A percentile compares a stretch with the other conserved stretches of the same genome.
phyloP scores from a whole-genome alignment of 176 grass and related monocot species.

The Tillandsia fasciculata region DNA sequence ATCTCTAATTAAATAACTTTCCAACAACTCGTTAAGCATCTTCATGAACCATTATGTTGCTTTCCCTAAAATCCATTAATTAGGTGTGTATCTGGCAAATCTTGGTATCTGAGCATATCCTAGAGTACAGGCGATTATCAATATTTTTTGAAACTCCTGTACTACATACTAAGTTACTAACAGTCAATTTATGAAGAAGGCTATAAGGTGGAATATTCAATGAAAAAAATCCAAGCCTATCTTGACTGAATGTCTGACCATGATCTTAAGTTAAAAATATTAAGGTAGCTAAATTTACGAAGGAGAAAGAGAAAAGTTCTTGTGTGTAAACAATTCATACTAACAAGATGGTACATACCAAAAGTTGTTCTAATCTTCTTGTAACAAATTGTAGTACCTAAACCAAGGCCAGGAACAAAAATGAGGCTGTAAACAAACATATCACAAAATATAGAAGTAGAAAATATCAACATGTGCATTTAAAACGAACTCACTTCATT shows the following conservation, averaged over 20 bases:
- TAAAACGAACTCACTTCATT: constrained; percentile 45
- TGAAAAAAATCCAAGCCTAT: too few relatives aligned
- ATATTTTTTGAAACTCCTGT: not conserved
- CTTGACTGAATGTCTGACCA: too few relatives aligned
- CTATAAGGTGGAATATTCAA: too few relatives aligned
- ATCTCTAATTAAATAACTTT: too few relatives aligned
- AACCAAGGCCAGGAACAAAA: constrained; percentile 29
- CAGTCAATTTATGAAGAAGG: not conserved
- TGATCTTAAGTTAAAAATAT: not conserved
- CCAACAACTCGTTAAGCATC: too few relatives aligned
- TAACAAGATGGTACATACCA: constrained; percentile 43
- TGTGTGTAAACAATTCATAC: not conserved
- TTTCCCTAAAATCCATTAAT: too few relatives aligned
- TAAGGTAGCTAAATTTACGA: not conserved
- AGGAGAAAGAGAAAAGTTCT: not conserved
- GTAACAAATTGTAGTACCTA: constrained; percentile 81
- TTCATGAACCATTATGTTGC: too few relatives aligned
- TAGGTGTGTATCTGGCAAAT: too few relatives aligned
- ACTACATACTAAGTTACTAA: not conserved
- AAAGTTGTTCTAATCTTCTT: constrained; percentile 85
- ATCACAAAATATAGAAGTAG: not conserved
- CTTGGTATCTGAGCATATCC: too few relatives aligned
- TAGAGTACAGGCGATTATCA: too few relatives aligned
- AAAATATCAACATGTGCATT: not conserved
- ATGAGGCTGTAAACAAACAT: constrained; percentile 17